A percentile compares a stretch with the other conserved stretches of the same genome.
These are phyloP conservation scores for Ganoderma sinense DNA, from an alignment of 1,284 basidiomycete species.

Conservation along the genomic window DNA sequence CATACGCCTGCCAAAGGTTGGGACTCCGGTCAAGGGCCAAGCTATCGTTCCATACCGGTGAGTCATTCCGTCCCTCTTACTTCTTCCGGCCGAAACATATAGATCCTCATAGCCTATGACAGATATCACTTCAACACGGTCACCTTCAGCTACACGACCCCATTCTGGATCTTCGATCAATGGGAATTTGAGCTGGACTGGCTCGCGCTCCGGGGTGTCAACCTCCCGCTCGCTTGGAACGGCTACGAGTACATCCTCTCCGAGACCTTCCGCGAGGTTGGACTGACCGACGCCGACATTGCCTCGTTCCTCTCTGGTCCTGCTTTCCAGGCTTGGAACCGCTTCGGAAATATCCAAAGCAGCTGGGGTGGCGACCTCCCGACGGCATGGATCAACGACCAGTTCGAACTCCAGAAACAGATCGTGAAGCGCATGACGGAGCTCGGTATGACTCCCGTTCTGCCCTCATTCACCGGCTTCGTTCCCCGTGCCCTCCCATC, in stretches of 20 bases:
- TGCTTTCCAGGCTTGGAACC: slow-evolving; percentile 53
- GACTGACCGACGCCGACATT: slow-evolving; percentile 47
- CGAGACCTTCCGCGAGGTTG: slow-evolving; percentile 48
- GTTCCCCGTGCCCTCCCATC: slow-evolving; percentile 45
- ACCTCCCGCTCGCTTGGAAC: slow-evolving; percentile 52
- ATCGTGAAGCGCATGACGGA: slow-evolving; percentile 51
- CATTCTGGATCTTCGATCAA: slow-evolving; percentile 50
- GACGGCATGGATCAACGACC: slow-evolving; percentile 48
- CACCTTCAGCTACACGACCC: slow-evolving; percentile 51
- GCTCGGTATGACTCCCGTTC: slow-evolving; percentile 53
- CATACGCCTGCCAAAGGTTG: slow-evolving; percentile 40
- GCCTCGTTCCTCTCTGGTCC: slow-evolving; percentile 47
- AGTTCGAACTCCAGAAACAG: slow-evolving; percentile 47
- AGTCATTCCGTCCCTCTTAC: neutral
- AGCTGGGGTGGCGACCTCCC: slow-evolving; percentile 48
- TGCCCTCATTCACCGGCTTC: slow-evolving; percentile 54
- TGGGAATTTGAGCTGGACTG: slow-evolving; percentile 55
- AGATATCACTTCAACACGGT: slow-evolving; percentile 54
- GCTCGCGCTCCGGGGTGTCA: slow-evolving; percentile 52
- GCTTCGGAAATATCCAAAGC: slow-evolving; percentile 52
- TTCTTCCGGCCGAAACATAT: neutral
- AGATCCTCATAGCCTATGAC: slow-evolving; percentile 3
- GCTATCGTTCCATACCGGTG: slow-evolving; percentile 50
- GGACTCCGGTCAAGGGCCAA: slow-evolving; percentile 39
- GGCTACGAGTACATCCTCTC: slow-evolving; percentile 50